Base-by-base conservation (phyloP, 352 stramenopile genomes). In the Thalassiosira pacifica region DNA sequence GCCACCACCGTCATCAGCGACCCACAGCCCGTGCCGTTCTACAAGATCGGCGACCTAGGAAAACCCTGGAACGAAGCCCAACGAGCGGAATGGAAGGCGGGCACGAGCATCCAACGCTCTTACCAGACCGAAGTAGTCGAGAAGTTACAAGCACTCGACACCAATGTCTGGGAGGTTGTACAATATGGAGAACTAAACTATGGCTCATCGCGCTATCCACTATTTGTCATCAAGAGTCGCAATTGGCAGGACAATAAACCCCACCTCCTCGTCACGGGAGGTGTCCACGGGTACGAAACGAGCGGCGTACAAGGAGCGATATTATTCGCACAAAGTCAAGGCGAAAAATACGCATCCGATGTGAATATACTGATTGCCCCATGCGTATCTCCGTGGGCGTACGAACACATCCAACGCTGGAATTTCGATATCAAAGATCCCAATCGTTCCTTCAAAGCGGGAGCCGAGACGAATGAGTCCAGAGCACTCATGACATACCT, bases 251-350 rank as follows among this genome's bases (percentile, higher is more conserved):
- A 75, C 1, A n/a, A 40, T 27, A 85, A 86, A 61, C 83, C 79
- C 2, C 68, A 16, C 63, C 27, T 93, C 0, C 67, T 93, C 13
- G 75, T 93, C 0, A 93, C 90, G 5, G 90, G 90, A 5, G 90
- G 90, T 29, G 88, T 93, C 0, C 90, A 93, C 78, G 90, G 90
- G 27, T 93, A 93, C 55, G 90, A 93, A 85, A 93, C 88, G 11
- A 87, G 67, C 22, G 90, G 90, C 52, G 90, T 93, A 1, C 52
- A 92, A 52, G 90, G 90, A 24, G 90, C 90, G 1, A 71, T 93
- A 19, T 66, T 86, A 40, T 93, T 93, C 52, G n/a, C 92, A 9
- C 31, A 78, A 77, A 71, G 52, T 19, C 31, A 76, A 9, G 55
- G 83, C 16, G 77, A 65, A 32, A 82, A 76, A 26, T 83, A 85